Evolutionary conservation across 352 stramenopile genomes (phyloP).

Genomic region (Phytophthora boehmeriae): DNA sequence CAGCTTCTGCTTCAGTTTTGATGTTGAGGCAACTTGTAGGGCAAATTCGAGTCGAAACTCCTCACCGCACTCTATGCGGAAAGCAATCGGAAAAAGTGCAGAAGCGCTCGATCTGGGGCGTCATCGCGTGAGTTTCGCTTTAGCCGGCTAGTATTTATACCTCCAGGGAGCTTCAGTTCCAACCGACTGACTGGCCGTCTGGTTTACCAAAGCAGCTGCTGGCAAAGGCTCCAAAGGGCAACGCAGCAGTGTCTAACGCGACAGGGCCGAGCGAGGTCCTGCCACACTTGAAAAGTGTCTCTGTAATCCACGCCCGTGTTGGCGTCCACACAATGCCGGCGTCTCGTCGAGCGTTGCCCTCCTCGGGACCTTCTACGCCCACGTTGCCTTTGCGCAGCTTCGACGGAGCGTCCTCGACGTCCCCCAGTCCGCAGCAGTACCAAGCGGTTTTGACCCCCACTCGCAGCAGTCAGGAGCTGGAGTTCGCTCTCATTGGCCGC

Average conservation of each 20-base stretch:
- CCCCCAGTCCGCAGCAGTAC: constrained; percentile 35
- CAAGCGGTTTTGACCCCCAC: constrained; percentile 44
- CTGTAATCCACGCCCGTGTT: constrained; percentile 3
- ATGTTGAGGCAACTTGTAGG: too few relatives aligned
- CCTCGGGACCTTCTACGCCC: constrained; percentile 13
- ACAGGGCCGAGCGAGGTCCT: neutral
- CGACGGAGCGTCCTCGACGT: neutral
- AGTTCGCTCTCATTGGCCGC: constrained; percentile 18
- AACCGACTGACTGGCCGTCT: too few relatives aligned
- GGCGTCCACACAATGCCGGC: constrained; percentile 21
- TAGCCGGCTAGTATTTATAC: neutral
- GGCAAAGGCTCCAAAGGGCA: constrained; percentile 14
- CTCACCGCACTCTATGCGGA: constrained; percentile 34
- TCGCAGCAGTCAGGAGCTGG: constrained; percentile 8
- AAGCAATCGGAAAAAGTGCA: constrained; percentile 50
- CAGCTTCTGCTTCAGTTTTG: too few relatives aligned
- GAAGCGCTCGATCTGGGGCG: constrained; percentile 41
- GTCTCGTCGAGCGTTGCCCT: constrained; percentile 28
- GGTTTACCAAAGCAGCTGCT: neutral
- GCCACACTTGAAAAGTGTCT: neutral
- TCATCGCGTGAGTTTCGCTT: neutral
- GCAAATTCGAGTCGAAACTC: constrained; percentile 21
- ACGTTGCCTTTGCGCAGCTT: neutral
- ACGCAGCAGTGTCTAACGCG: constrained; percentile 4
- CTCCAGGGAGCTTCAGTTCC: too few relatives aligned